phyloP scores from a whole-genome alignment of 495 filamentous ascomycete species.

The Bacidia gigantensis region DNA sequence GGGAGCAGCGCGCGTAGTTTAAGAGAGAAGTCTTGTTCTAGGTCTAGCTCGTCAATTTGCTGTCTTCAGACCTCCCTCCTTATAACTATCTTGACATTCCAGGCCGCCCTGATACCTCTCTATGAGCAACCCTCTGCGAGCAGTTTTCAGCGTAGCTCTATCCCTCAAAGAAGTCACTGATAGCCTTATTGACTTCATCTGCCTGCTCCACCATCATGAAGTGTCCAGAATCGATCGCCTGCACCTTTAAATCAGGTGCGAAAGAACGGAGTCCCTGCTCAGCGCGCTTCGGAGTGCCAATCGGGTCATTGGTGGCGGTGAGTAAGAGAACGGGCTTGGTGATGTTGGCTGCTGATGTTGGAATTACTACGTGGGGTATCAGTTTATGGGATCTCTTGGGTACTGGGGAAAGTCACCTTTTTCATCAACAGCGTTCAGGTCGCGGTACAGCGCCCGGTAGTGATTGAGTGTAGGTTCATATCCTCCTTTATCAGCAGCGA shows the following conservation, averaged over 20 bases:
- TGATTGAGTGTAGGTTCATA: slow-evolving; percentile 1
- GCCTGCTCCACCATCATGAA: neutral
- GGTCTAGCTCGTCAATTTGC: too few species aligned
- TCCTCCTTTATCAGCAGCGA: neutral
- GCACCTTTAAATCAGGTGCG: neutral
- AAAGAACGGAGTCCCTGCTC: neutral
- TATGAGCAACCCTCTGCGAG: too few species aligned
- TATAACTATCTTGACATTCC: too few species aligned
- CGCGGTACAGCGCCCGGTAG: neutral
- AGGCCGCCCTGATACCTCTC: too few species aligned
- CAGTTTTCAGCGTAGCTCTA: too few species aligned
- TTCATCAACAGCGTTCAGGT: slow-evolving; percentile 1
- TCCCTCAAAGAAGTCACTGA: neutral
- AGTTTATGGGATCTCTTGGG: neutral
- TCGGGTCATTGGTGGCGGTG: neutral
- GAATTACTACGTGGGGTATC: neutral
- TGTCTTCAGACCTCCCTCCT: too few species aligned
- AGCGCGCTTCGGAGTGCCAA: neutral
- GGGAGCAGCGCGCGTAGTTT: too few species aligned
- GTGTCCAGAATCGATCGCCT: neutral
- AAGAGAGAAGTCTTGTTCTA: too few species aligned
- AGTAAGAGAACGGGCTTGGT: neutral
- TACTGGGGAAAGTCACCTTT: slow-evolving; percentile 41
- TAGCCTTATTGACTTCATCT: neutral
- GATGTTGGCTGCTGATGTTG: neutral